Base-by-base conservation (phyloP, 179 eudicot genomes). In the Spinacia oleracea region DNA sequence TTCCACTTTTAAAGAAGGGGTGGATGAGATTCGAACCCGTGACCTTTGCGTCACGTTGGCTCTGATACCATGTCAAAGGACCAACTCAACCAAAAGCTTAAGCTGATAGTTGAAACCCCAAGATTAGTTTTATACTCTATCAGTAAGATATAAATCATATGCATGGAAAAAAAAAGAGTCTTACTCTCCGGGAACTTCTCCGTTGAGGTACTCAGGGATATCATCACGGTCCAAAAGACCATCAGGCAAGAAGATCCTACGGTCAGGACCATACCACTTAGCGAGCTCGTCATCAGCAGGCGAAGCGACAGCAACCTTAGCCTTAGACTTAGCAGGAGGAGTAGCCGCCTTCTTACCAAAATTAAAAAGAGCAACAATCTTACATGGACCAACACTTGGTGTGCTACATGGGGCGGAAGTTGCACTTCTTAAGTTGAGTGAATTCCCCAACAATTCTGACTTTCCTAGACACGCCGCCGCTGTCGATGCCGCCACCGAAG, bases 261-360 rank as follows among this genome's bases (percentile, higher is more conserved):
- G 89, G 86, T 96, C 99, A 7, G 99, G 99, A 38, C 99, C 99
- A 50, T 96, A 96, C 99, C 99, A 96, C 89, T 96, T 96, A 87
- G 99, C 92, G 60, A 96, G 94, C 93, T 96, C 99, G 6, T 96
- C 99, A 73, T 85, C 79, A 4, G 68, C 84, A 0, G 97, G 83
- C 2, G 96, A 42, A 27, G 80, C 90, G 0, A 87, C 83, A 12
- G 75, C 81, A 7, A 90, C 38, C 85, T 93, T 96, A 20, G 97
- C 74, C 86, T 92, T 94, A 38, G 40, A 0, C 40, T 38, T 38
- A 20, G 93, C 66, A 29, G 91, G 73, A 29, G 91, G 68, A 7
- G 91, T 34, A 0, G 98, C 91, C 5, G 89, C 88, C 84, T 90
- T 93, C 85, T 89, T 93, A 21, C 80, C 74, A 82, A 38, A 38